A percentile compares a stretch with the other conserved stretches of the same genome.
Conservation (phyloP, 1,284 basidiomycete species). For the Bondarzewia mesenterica region DNA sequence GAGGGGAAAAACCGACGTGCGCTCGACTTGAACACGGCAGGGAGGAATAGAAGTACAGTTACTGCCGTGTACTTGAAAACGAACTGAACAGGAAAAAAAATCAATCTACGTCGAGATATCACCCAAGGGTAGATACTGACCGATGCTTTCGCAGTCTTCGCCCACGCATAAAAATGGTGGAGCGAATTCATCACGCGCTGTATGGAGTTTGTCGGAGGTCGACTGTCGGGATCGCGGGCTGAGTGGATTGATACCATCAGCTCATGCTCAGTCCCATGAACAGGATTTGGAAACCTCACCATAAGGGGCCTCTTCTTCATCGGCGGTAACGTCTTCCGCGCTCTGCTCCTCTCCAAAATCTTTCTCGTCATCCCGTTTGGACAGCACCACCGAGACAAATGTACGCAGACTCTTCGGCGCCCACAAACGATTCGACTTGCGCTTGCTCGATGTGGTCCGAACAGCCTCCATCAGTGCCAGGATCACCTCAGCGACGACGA, state of each 20-base stretch:
- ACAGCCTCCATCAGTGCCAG: constrained; percentile 37
- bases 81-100: constrained; percentile 28
- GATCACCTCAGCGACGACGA: constrained; percentile 33
- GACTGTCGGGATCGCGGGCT: constrained; percentile 42
- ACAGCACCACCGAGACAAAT: constrained; percentile 26
- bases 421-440: constrained; percentile 37
- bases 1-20: constrained; percentile 29
- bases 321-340: constrained; percentile 23
- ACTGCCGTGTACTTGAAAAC: constrained; percentile 48
- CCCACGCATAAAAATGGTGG: constrained; percentile 33
- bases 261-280: background rate
- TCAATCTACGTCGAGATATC: background rate
- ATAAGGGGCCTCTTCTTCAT: constrained; percentile 23
- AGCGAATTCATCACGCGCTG: constrained; percentile 30
- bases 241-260: background rate
- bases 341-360: constrained; percentile 19
- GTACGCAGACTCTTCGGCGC: constrained; percentile 39
- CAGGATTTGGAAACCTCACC: constrained; percentile 21
- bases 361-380: constrained; percentile 9
- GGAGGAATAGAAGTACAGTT: constrained; percentile 49
- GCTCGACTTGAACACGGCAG: constrained; percentile 34
- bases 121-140: constrained; percentile 19
- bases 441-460: constrained; percentile 28
- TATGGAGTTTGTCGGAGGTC: constrained; percentile 32
- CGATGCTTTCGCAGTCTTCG: constrained; percentile 33